Conservation (phyloP, 2,329 filamentous ascomycete species). For the Phyllachora maydis region DNA sequence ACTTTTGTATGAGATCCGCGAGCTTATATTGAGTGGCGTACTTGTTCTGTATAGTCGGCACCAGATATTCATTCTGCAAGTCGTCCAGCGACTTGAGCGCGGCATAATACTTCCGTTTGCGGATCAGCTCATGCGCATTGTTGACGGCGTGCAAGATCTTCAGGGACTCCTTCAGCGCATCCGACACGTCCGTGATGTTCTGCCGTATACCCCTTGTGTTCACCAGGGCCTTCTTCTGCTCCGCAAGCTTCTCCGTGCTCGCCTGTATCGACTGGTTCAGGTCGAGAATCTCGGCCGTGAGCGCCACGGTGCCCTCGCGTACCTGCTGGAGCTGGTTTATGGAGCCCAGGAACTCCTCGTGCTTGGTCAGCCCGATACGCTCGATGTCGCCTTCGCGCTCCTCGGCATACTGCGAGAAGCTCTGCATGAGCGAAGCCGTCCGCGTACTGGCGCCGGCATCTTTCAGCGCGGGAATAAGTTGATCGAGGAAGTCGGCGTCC, state of each 20-base stretch:
- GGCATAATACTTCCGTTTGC: constrained; percentile 88
- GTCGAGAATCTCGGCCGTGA: constrained; percentile 80
- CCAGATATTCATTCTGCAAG: constrained; percentile 81
- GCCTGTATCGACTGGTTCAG: constrained; percentile 89
- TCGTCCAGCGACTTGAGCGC: constrained; percentile 88
- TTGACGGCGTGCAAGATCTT: constrained; percentile 87
- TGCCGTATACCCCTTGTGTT: constrained; percentile 82
- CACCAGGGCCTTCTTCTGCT: constrained; percentile 85
- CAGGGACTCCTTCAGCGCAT: constrained; percentile 75
- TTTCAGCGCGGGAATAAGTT: constrained; percentile 82
- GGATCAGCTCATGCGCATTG: constrained; percentile 76
- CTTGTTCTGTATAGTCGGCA: constrained; percentile 51
- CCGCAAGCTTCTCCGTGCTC: constrained; percentile 83
- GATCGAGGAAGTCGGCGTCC: constrained; percentile 86
- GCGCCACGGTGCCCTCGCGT: constrained; percentile 68
- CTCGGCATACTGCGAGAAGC: constrained; percentile 61
- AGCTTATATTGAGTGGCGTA: constrained; percentile 90
- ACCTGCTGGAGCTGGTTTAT: constrained; percentile 88
- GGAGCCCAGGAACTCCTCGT: constrained; percentile 87
- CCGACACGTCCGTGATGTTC: constrained; percentile 84
- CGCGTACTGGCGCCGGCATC: constrained; percentile 65
- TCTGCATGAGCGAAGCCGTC: constrained; percentile 53
- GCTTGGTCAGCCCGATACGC: constrained; percentile 81
- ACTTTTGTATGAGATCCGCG: constrained; percentile 88
- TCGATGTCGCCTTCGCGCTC: constrained; percentile 86